Percentiles rank a stretch among this genome's conserved stretches.
These are phyloP conservation scores for Monosporascus sp. DNA, from an alignment of 2,329 filamentous ascomycete species.

Conservation along the genomic window DNA sequence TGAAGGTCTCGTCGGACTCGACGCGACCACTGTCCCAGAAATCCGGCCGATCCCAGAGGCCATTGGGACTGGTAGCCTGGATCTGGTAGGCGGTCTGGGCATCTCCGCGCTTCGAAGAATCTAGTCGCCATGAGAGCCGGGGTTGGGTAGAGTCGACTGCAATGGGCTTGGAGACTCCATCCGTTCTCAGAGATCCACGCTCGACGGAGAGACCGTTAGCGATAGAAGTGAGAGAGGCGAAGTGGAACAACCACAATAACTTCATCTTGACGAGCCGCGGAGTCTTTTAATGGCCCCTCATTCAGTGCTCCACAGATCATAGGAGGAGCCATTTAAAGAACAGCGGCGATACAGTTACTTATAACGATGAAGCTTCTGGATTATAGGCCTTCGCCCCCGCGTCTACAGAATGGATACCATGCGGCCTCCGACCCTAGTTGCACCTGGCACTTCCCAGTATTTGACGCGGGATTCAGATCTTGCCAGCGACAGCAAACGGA, in stretches of 20 bases:
- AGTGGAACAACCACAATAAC: neutral
- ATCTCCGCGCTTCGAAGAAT: neutral
- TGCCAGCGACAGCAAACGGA: no score
- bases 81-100: neutral
- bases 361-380: no score
- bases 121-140: neutral
- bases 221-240: neutral
- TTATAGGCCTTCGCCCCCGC: no score
- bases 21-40: slow-evolving; percentile 6
- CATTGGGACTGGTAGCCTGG: neutral
- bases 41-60: neutral
- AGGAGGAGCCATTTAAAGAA: no score
- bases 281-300: no score
- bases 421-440: no score
- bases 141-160: neutral
- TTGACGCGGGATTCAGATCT: no score
- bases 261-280: neutral
- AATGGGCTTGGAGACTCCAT: neutral
- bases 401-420: no score
- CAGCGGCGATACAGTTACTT: no score
- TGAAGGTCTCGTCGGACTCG: neutral
- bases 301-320: no score
- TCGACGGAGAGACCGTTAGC: neutral
- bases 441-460: no score
- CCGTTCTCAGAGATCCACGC: neutral